Base-by-base conservation (phyloP, 208 protist species). In the Crithidia sp. region DNA sequence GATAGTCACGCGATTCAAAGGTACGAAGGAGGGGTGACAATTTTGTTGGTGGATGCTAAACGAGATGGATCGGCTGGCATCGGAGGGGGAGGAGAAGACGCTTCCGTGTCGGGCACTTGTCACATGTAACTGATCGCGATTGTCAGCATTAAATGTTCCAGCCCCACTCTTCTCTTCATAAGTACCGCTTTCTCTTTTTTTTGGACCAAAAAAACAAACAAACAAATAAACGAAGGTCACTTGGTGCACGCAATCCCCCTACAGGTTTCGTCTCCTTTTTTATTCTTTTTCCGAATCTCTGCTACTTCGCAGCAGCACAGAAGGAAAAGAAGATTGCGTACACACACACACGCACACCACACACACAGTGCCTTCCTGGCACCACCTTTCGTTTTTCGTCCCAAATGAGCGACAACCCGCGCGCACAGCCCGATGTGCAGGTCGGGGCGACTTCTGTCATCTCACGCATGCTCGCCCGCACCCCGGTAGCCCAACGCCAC, bases 361-460 rank as follows among this genome's bases (percentile, higher is more conserved):
- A 28, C 28, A 28, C 1, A 28, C 28, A 28, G 28, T 28, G 28
- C 28, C 28, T 28, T 28, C 1, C 28, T 28, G 28, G 28, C 28
- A 49, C 12, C 7, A 49, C 45, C 7, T 49, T 14, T 0, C 12
- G 44, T 49, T 17, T 43, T 16, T 6, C 41, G 17, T 52, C 7
- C 28, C 3, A 16, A 13, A 78, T 78, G 73, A 58, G 72, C 40
- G 62, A 50, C 19, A 72, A 71, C 39, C 43, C 53, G 14, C 67
- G 8, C 7, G 54, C 39, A 41, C 60, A 65, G 14, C 62, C 54
- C 5, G 71, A 58, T 49, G 40, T 53, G 60, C 62, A 58, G 37
- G 62, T 71, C 4, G 74, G 74, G 5, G 74, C 74, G 4, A 79
- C 74, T 5, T 47, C 67, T 7, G 67, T 79, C 13, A 74, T 79